phyloP scores from a whole-genome alignment of 306 rosid species.

The Biancaea sappan region DNA sequence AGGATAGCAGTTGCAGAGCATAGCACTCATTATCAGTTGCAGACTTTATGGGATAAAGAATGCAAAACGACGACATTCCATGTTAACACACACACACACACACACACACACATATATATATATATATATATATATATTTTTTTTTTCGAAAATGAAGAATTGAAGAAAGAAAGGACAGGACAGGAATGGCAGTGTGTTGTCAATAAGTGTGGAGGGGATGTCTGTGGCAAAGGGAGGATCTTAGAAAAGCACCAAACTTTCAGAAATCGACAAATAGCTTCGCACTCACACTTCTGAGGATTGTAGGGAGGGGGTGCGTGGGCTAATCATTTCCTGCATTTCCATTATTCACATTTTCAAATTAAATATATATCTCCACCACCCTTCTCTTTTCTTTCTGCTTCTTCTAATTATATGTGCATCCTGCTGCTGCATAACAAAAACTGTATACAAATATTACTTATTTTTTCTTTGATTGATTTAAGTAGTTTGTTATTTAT shows the following conservation, averaged over 20 bases:
- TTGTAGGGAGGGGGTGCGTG: slow-evolving; percentile 27
- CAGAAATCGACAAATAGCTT: slow-evolving; percentile 34
- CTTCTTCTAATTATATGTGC: too few relatives aligned
- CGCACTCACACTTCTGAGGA: slow-evolving; percentile 17
- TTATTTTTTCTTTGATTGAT: too few relatives aligned
- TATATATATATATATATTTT: too few relatives aligned
- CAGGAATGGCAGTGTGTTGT: slow-evolving; percentile 42
- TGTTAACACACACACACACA: too few relatives aligned
- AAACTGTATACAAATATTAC: too few relatives aligned
- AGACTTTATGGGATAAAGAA: slow-evolving; percentile 12
- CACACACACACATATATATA: too few relatives aligned
- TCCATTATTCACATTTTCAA: background rate
- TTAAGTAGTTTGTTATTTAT: too few relatives aligned
- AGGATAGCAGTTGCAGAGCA: background rate
- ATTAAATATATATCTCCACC: background rate
- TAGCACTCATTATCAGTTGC: slow-evolving; percentile 3
- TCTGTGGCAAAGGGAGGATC: slow-evolving; percentile 42
- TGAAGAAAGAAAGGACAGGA: background rate
- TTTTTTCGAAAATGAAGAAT: slow-evolving; percentile 6
- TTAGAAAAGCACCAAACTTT: slow-evolving; percentile 3
- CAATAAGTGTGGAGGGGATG: slow-evolving; percentile 46
- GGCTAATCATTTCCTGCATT: slow-evolving; percentile 50
- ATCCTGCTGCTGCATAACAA: background rate
- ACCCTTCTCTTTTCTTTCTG: background rate
- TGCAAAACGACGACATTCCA: background rate